Conservation (phyloP, 345 rosid species). For the Cardamine chenopodiifolia region DNA sequence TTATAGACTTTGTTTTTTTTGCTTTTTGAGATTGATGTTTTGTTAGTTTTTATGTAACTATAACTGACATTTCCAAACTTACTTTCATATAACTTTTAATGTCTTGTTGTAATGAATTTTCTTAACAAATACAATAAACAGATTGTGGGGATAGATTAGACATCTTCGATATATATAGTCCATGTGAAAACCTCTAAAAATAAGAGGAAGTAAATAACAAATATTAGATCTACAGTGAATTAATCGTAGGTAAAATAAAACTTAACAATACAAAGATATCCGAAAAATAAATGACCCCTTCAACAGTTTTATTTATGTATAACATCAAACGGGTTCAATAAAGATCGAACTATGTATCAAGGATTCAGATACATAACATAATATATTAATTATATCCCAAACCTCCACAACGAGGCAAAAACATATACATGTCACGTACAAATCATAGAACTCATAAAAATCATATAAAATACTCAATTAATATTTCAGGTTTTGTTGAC, state of each 20-base stretch:
- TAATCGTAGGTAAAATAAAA: not conserved
- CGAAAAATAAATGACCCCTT: slow-evolving; percentile 6
- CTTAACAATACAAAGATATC: not conserved
- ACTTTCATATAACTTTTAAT: not conserved
- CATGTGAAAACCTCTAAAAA: not conserved
- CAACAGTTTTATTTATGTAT: slow-evolving; percentile 36
- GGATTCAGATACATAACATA: slow-evolving; percentile 12
- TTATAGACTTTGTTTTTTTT: not conserved
- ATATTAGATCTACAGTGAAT: not conserved
- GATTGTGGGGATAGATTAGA: not conserved
- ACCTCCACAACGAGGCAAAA: slow-evolving; percentile 45
- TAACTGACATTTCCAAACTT: not conserved
- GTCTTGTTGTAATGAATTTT: not conserved
- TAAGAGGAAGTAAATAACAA: not conserved
- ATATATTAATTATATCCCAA: slow-evolving; percentile 27
- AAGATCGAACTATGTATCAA: slow-evolving; percentile 24
- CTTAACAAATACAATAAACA: not conserved
- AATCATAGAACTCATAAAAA: slow-evolving; percentile 37
- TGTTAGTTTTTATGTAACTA: not conserved
- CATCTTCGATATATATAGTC: not conserved
- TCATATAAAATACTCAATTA: slow-evolving; percentile 28
- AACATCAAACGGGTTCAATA: slow-evolving; percentile 17
- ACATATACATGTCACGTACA: slow-evolving; percentile 43
- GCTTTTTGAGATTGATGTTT: slow-evolving; percentile 5
- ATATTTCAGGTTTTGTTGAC: slow-evolving; percentile 12